A percentile compares a stretch with the other conserved stretches of the same genome.
These are phyloP conservation scores for Nothophytophthora sp. DNA, from an alignment of 352 stramenopile species.

Conservation along the genomic window DNA sequence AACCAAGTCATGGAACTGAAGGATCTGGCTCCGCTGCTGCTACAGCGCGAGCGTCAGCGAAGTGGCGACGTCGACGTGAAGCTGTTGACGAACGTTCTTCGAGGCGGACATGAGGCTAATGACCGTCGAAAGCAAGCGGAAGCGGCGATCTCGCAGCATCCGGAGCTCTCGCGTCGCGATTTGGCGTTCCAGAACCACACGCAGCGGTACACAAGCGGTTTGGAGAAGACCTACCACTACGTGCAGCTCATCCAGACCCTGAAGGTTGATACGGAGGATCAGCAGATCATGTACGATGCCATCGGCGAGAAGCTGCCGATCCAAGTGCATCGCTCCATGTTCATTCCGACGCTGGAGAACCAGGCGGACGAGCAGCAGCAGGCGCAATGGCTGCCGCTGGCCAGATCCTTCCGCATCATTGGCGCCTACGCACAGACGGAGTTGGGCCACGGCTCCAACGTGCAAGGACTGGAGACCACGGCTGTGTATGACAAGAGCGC, in stretches of 20 bases:
- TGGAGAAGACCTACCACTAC: slow-evolving; percentile 30
- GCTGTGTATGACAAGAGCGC: slow-evolving; percentile 67
- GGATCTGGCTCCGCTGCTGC: slow-evolving; percentile 24
- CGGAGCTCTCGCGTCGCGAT: slow-evolving; percentile 27
- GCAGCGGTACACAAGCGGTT: slow-evolving; percentile 26
- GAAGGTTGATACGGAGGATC: slow-evolving; percentile 15
- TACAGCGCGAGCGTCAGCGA: slow-evolving; percentile 21
- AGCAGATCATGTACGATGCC: slow-evolving; percentile 24
- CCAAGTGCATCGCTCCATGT: slow-evolving; percentile 28
- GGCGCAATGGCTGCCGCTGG: slow-evolving; percentile 25
- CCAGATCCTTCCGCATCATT: slow-evolving; percentile 26
- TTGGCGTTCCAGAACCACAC: slow-evolving; percentile 33
- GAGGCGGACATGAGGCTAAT: slow-evolving; percentile 14
- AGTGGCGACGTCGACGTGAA: slow-evolving; percentile 23
- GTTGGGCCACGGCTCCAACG: slow-evolving; percentile 34
- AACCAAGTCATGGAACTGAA: slow-evolving; percentile 24
- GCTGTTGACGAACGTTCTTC: slow-evolving; percentile 18
- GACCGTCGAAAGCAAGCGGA: slow-evolving; percentile 17
- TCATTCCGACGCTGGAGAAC: slow-evolving; percentile 30
- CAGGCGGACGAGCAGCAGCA: slow-evolving; percentile 24
- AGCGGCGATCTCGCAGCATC: slow-evolving; percentile 21
- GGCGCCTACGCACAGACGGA: slow-evolving; percentile 33
- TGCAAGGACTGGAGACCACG: slow-evolving; percentile 31
- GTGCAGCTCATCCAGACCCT: slow-evolving; percentile 14
- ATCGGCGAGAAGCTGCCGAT: slow-evolving; percentile 18